Evolutionary conservation across 129 eudicot species (phyloP), one percentile per base, ranked within the genome.

Genomic region (Rutidosis leptorrhynchoides): DNA sequence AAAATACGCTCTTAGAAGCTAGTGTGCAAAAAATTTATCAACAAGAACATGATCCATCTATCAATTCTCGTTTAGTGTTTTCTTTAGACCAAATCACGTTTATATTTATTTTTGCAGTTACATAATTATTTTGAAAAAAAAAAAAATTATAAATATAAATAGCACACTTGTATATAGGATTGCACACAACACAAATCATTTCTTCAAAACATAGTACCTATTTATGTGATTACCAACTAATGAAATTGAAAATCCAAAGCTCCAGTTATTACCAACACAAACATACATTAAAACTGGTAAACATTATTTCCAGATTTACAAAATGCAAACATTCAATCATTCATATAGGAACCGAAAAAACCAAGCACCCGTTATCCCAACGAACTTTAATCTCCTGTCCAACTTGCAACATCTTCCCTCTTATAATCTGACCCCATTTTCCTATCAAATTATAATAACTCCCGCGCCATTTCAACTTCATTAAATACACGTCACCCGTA

Each of bases 401-500:
- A 28, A 85, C 96, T 65, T 80, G 81, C 46, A 88, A 77, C 25
- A 79, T 76, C 82, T 85, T 88, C 79, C 85, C 88, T 77, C 96
- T 78, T 22, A 88, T 83, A 16, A 88, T 88, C 58, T 85, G 89
- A 15, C 95, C 95, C 95, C 95, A 87, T 81, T 83, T 87, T 7
- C 65, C 65, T 7, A 60, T 32, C n/a, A 60, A 46, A 60, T 60
- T 60, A 60, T 60, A 60, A 22, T 87, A 87, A 77, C 87, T 87
- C 52, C 87, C 95, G 0, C 95, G 85, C 71, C 87, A 87, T 62
- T 77, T 83, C 78, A 87, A 65, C 79, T 87, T 87, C 96, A 88
- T 88, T 24, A 80, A 65, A 77, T 76, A 80, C 11, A 74, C 68
- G 73, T 78, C 89, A n/a, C 92, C 92, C 0, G 87, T 88, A 67